Evolutionary conservation across 139 green algal genomes (phyloP), one percentile per base, ranked within the genome.

Genomic region (Axilococcus clingmanii): DNA sequence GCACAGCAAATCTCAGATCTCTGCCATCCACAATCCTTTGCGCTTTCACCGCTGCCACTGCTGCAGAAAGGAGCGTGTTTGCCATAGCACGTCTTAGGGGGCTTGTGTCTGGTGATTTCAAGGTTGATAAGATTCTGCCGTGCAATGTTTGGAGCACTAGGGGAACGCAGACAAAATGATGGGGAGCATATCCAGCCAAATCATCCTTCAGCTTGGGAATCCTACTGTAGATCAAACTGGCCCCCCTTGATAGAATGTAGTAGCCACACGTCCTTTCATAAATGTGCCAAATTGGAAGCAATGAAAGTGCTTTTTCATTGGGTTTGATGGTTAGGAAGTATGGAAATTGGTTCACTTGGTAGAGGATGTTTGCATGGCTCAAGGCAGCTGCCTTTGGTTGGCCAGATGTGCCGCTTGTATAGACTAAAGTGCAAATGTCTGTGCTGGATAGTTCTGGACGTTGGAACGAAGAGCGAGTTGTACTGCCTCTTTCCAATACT

Each of bases 251-350:
- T 52, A 80, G 64, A 14, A 85, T 50, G 40, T 76, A 91, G 32
- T 68, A 68, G 22, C 57, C 65, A 23, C n/a, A 41, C 17, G 69
- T 70, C 24, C 82, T 70, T 72, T 88, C 79, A 50, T 95, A 95
- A 66, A 96, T 92, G 69, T 96, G 87, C 89, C 89, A 97, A 4
- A 87, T 81, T 16, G 89, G 89, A 66, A 97, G 75, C 53, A 97
- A 66, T 33, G 54, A 80, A 36, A 97, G 68, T 8, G 72, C 61
- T 3, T 42, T 61, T 19, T 90, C 57, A 5, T 75, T 72, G 5
- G 74, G 38, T 12, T 38, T 4, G 8, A 83, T 52, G 6, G 63
- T 11, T 11, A 94, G 12, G 47, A 89, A 84, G 58, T 69, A 30
- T 37, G 31, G 23, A 29, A 76, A 43, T 40, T 66, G 38, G 20